Percentiles rank a stretch among this genome's conserved stretches.
Evolutionary conservation across 495 filamentous ascomycete species (phyloP).

Genomic region (Neurospora intermedia): DNA sequence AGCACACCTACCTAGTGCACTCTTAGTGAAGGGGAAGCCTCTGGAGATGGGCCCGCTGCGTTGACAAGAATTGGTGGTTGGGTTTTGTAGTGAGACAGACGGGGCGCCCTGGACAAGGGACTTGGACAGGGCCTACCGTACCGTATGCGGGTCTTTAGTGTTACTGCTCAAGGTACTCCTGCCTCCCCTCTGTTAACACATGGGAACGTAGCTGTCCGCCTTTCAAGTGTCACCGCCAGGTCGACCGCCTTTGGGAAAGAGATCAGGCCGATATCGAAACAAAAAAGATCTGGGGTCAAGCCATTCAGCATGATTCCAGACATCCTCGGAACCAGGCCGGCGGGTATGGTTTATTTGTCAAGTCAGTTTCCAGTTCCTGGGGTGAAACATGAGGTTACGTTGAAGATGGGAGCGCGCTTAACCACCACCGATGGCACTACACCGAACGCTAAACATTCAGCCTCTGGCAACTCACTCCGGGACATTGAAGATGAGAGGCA

Average conservation of each 20-base stretch:
- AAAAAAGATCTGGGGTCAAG: neutral
- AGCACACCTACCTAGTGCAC: neutral
- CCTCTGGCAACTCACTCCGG: neutral
- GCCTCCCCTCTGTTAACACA: neutral
- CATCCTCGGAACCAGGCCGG: neutral
- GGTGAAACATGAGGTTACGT: neutral
- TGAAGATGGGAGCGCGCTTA: neutral
- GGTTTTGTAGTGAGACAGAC: slow-evolving; percentile 4
- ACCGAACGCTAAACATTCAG: neutral
- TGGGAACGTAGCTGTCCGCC: neutral
- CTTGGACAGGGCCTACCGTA: neutral
- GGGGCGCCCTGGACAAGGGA: neutral
- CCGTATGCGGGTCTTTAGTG: neutral
- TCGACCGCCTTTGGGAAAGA: neutral
- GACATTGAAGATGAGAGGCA: neutral
- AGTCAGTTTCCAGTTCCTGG: neutral
- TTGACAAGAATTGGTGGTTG: slow-evolving; percentile 14
- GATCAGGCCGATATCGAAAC: neutral
- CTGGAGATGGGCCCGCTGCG: neutral
- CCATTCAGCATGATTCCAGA: neutral
- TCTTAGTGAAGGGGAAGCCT: neutral
- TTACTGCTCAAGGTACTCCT: neutral
- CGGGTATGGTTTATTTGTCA: neutral
- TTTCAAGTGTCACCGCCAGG: neutral
- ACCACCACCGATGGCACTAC: neutral